Conservation (phyloP, 805 yeast genomes). For the Starmerella apis region DNA sequence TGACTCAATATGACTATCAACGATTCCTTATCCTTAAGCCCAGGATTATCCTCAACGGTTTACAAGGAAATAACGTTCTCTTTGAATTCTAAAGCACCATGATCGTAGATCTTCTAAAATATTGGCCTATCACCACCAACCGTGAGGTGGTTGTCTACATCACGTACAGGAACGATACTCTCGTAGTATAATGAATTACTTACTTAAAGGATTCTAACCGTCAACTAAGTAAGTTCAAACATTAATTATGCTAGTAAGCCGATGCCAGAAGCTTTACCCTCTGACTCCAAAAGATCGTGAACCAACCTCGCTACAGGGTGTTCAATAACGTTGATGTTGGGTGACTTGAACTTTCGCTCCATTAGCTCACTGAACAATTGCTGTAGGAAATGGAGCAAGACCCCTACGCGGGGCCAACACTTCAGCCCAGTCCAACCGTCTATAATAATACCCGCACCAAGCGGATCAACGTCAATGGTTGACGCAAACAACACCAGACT, state of each 20-base stretch:
- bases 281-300: slow-evolving; percentile 28
- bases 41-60: slow-evolving; percentile 20
- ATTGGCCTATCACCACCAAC: slow-evolving; percentile 20
- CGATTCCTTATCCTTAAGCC: slow-evolving; percentile 11
- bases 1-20: slow-evolving; percentile 15
- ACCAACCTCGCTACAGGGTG: slow-evolving; percentile 29
- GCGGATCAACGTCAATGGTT: slow-evolving; percentile 39
- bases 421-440: slow-evolving; percentile 84
- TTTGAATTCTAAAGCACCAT: slow-evolving; percentile 18
- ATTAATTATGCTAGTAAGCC: slow-evolving; percentile 16
- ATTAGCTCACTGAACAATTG: slow-evolving; percentile 56
- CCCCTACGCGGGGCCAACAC: slow-evolving; percentile 93
- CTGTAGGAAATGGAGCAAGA: slow-evolving; percentile 62
- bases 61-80: slow-evolving; percentile 17
- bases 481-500: slow-evolving; percentile 79
- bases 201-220: too few relatives aligned
- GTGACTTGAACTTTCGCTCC: slow-evolving; percentile 47
- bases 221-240: too few relatives aligned
- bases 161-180: slow-evolving; percentile 19
- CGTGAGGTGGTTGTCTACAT: slow-evolving; percentile 17
- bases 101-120: slow-evolving; percentile 15
- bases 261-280: slow-evolving; percentile 23
- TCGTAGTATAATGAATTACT: too few relatives aligned
- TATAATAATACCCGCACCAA: slow-evolving; percentile 68
- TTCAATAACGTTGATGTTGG: slow-evolving; percentile 30